These are phyloP conservation scores for thale cress (Arabidopsis thaliana) DNA, from an alignment of 345 rosid species.

Conservation along the genomic window DNA sequence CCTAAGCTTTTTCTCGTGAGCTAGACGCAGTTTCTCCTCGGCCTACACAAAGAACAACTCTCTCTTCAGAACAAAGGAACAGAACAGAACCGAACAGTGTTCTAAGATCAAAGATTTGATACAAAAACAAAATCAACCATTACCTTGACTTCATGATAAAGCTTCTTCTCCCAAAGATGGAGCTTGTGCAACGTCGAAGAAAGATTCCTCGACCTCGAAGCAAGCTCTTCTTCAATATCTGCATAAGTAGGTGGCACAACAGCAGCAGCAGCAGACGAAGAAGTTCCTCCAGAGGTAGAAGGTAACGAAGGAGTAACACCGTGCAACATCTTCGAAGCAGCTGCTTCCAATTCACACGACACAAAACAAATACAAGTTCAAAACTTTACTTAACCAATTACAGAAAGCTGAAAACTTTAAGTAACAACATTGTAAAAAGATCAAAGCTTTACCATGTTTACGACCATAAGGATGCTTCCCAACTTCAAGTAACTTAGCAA, in stretches of 20 bases:
- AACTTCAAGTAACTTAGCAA: slow-evolving; percentile 84
- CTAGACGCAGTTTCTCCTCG: slow-evolving; percentile 87
- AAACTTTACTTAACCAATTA: slow-evolving; percentile 14
- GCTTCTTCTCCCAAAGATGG: slow-evolving; percentile 95
- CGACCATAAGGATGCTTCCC: slow-evolving; percentile 82
- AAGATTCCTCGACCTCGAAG: slow-evolving; percentile 70
- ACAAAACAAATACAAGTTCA: slow-evolving; percentile 2
- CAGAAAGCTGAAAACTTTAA: slow-evolving; percentile 22
- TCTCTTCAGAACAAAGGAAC: slow-evolving; percentile 19
- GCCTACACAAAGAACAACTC: slow-evolving; percentile 52
- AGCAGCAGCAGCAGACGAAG: slow-evolving; percentile 31
- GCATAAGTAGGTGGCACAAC: slow-evolving; percentile 50
- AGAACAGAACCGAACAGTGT: neutral
- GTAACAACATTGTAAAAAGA: neutral
- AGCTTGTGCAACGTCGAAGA: slow-evolving; percentile 90
- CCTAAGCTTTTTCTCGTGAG: slow-evolving; percentile 70
- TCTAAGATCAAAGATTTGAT: slow-evolving; percentile 1
- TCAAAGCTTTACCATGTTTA: slow-evolving; percentile 60
- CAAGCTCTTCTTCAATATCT: slow-evolving; percentile 75
- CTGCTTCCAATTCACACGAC: slow-evolving; percentile 47
- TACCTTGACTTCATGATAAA: slow-evolving; percentile 92
- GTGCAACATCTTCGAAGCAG: slow-evolving; percentile 66
- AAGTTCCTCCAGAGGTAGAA: slow-evolving; percentile 59
- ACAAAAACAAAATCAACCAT: neutral
- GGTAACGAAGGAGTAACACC: slow-evolving; percentile 63